Evolutionary conservation across 2,329 filamentous ascomycete genomes (phyloP).

Genomic region (Niveomyces coronatus): DNA sequence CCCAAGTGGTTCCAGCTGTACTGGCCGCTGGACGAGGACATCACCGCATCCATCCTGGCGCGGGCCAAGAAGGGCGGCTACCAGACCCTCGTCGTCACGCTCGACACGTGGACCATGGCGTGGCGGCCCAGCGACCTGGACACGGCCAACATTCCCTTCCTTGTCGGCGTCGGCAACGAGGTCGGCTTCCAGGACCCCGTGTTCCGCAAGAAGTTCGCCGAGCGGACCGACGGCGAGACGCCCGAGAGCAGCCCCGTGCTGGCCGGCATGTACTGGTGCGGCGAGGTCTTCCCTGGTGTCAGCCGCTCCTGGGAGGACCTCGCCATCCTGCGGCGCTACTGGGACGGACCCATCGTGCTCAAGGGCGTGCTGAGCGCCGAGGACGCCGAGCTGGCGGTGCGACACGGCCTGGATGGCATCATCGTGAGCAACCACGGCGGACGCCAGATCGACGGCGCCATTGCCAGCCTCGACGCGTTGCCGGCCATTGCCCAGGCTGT

Average conservation of each 20-base stretch:
- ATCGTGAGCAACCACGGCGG: slow-evolving; percentile 34
- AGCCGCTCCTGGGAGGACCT: slow-evolving; percentile 52
- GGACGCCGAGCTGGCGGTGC: slow-evolving; percentile 27
- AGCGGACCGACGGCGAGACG: slow-evolving; percentile 32
- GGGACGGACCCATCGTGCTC: slow-evolving; percentile 42
- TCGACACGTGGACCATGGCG: slow-evolving; percentile 59
- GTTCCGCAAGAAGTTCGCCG: slow-evolving; percentile 47
- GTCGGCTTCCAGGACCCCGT: slow-evolving; percentile 59
- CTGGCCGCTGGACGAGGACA: slow-evolving; percentile 56
- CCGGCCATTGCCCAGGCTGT: slow-evolving; percentile 41
- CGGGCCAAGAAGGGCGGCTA: slow-evolving; percentile 54
- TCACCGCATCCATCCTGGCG: slow-evolving; percentile 52
- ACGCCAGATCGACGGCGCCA: slow-evolving; percentile 29
- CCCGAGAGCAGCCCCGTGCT: slow-evolving; percentile 36
- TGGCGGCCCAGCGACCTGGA: slow-evolving; percentile 64
- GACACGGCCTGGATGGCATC: slow-evolving; percentile 28
- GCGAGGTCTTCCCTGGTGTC: slow-evolving; percentile 35
- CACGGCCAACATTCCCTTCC: slow-evolving; percentile 49
- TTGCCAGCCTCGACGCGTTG: slow-evolving; percentile 43
- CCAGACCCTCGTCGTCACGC: slow-evolving; percentile 57
- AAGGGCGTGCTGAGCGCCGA: slow-evolving; percentile 32
- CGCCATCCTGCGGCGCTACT: slow-evolving; percentile 45
- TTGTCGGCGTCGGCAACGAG: slow-evolving; percentile 46
- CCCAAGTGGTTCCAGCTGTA: slow-evolving; percentile 66
- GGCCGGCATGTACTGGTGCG: slow-evolving; percentile 44